Conservation (phyloP, 2,329 filamentous ascomycete genomes). For the Stachybotrys elegans region DNA sequence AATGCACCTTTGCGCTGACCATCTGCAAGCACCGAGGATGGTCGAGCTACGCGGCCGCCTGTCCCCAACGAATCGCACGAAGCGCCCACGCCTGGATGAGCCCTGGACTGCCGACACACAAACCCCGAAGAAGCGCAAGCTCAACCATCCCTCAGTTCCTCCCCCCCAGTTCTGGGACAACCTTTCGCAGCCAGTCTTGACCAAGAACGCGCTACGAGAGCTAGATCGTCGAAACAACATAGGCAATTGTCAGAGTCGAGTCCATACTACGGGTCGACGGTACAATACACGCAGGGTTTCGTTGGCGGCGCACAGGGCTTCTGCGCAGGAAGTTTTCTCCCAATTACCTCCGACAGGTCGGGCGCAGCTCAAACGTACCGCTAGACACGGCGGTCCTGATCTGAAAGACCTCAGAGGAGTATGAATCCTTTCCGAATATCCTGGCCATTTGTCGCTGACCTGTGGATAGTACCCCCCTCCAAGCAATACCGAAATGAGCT, state of each 20-base stretch:
- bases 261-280: neutral
- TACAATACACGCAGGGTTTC: constrained; percentile 3
- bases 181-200: constrained; percentile 4
- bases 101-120: constrained; percentile 2
- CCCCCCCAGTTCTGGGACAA: constrained; percentile 6
- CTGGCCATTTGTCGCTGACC: neutral
- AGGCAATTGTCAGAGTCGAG: neutral
- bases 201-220: constrained; percentile 5
- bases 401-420: constrained; percentile 4
- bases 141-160: constrained; percentile 6
- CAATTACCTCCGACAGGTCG: neutral
- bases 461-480: neutral
- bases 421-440: neutral
- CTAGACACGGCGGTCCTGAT: constrained; percentile 6
- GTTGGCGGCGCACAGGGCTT: constrained; percentile 1
- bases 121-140: constrained; percentile 6
- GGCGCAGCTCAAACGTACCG: constrained; percentile 3
- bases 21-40: constrained; percentile 4
- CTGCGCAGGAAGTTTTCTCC: neutral
- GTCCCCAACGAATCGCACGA: constrained; percentile 5
- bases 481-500: constrained; percentile 5
- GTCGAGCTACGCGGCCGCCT: constrained; percentile 1
- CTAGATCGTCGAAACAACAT: constrained; percentile 4
- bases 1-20: constrained; percentile 7
- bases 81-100: constrained; percentile 4